Evolutionary conservation across 2,329 filamentous ascomycete genomes (phyloP).

Genomic region (Proliferodiscus dingleyae): DNA sequence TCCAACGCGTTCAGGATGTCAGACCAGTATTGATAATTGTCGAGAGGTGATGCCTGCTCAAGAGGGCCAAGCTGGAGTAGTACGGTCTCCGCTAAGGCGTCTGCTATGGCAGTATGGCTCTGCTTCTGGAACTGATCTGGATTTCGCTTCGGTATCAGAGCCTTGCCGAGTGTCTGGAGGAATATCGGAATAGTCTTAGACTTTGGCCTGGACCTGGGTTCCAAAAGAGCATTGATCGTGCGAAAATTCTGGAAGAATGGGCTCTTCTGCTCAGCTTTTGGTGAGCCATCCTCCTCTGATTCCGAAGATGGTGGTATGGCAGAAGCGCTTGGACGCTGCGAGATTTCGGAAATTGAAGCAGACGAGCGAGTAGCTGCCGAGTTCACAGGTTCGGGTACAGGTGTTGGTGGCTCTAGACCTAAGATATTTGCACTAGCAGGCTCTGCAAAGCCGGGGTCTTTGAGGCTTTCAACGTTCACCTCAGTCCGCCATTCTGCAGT

Average conservation of each 20-base stretch:
- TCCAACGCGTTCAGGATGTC: constrained; percentile 73
- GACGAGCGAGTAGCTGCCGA: neutral
- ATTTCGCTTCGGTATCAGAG: constrained; percentile 69
- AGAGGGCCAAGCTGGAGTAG: constrained; percentile 56
- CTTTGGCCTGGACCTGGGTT: constrained; percentile 49
- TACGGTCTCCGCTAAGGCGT: constrained; percentile 66
- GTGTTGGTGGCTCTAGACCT: constrained; percentile 12
- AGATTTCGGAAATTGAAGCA: constrained; percentile 2
- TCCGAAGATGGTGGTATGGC: neutral
- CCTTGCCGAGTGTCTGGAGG: constrained; percentile 79
- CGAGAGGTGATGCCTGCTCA: constrained; percentile 43
- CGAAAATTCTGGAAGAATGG: constrained; percentile 68
- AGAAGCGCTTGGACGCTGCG: neutral
- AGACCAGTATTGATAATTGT: constrained; percentile 76
- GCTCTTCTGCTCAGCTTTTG: constrained; percentile 39
- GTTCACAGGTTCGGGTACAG: constrained; percentile 4
- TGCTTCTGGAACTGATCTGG: constrained; percentile 56
- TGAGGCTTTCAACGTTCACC: constrained; percentile 11
- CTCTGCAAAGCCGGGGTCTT: constrained; percentile 21
- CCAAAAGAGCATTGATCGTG: constrained; percentile 69
- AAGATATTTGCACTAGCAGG: constrained; percentile 10
- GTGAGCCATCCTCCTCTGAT: constrained; percentile 36
- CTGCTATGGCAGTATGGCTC: constrained; percentile 51
- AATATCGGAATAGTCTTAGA: constrained; percentile 78
- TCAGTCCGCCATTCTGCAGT: constrained; percentile 57